A percentile compares a stretch with the other conserved stretches of the same genome.
Conservation (phyloP, 1,284 basidiomycete genomes). For the Grifola frondosa region DNA sequence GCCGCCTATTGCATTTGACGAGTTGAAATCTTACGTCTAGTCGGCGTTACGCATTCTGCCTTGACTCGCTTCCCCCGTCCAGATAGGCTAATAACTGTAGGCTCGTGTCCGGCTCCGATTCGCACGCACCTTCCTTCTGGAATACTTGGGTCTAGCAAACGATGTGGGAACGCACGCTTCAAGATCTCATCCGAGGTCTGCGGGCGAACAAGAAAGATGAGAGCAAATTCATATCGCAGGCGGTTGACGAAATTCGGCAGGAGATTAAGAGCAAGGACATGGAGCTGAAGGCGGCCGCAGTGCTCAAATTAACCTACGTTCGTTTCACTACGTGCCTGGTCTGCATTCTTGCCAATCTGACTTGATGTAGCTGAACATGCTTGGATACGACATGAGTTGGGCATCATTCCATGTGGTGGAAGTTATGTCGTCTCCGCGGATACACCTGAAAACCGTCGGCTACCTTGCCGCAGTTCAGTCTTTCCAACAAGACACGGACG, state of each 20-base stretch:
- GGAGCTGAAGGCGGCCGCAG: conserved; percentile 93
- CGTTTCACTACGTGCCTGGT: conserved; percentile 34
- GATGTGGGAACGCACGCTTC: conserved; percentile 94
- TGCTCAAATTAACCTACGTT: conserved; percentile 97
- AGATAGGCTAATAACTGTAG: too few species aligned
- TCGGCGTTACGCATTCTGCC: too few species aligned
- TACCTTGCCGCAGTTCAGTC: conserved; percentile 95
- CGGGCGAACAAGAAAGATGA: conserved; percentile 86
- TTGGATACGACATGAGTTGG: conserved; percentile 89
- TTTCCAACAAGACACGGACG: conserved; percentile 93
- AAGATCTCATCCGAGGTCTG: conserved; percentile 89
- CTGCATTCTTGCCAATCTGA: conserved; percentile 4
- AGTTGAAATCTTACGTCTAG: too few species aligned
- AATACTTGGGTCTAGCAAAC: too few species aligned
- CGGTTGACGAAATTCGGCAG: conserved; percentile 83
- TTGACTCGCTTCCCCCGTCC: too few species aligned
- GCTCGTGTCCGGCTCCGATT: too few species aligned
- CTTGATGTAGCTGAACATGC: conserved; percentile 78
- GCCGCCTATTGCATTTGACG: too few species aligned
- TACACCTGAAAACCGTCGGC: conserved; percentile 93
- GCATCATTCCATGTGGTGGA: conserved; percentile 95
- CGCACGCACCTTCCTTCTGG: too few species aligned
- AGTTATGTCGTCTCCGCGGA: conserved; percentile 92
- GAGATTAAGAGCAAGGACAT: conserved; percentile 95
- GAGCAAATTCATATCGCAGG: conserved; percentile 76